phyloP scores from a whole-genome alignment of 768 basidiomycete species.

The Crucibulum laeve region DNA sequence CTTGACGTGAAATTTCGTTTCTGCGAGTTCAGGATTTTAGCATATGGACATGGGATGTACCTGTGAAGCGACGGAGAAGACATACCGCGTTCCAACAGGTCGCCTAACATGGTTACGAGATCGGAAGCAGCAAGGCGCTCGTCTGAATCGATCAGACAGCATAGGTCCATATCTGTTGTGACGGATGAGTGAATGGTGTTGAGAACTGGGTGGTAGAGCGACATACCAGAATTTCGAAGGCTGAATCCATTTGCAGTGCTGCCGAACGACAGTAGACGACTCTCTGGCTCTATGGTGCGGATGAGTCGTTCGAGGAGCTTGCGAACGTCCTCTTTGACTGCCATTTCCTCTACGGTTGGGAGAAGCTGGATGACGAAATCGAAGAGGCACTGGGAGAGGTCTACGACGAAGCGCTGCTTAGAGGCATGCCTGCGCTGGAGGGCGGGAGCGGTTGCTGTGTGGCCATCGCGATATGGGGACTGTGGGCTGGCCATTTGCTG shows the following conservation, averaged over 20 bases:
- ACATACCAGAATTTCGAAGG: constrained; percentile 85
- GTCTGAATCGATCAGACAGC: constrained; percentile 89
- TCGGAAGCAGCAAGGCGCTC: constrained; percentile 78
- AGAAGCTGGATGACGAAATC: constrained; percentile 92
- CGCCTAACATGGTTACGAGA: constrained; percentile 91
- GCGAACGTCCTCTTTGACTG: constrained; percentile 94
- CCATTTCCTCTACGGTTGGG: constrained; percentile 85
- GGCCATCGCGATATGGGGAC: constrained; percentile 28
- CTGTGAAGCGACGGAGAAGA: constrained; percentile 12
- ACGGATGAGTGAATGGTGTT: constrained; percentile 4
- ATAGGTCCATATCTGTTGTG: constrained; percentile 91
- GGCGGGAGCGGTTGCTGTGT: constrained; percentile 22
- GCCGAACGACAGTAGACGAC: constrained; percentile 88
- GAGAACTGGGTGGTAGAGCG: constrained; percentile 1
- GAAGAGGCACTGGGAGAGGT: constrained; percentile 88
- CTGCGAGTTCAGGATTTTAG: constrained; percentile 31
- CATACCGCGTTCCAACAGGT: constrained; percentile 89
- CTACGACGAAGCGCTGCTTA: constrained; percentile 66
- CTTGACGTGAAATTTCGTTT: constrained; percentile 96
- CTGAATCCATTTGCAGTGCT: constrained; percentile 98
- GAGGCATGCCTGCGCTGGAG: constrained; percentile 35
- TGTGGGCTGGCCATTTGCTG: constrained; percentile 36
- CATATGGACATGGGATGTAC: constrained; percentile 2
- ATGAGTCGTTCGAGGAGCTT: constrained; percentile 94
- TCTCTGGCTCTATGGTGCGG: constrained; percentile 89